A percentile compares a stretch with the other conserved stretches of the same genome.
Evolutionary conservation across 495 filamentous ascomycete species (phyloP).

Genomic region (Viridothelium virens): DNA sequence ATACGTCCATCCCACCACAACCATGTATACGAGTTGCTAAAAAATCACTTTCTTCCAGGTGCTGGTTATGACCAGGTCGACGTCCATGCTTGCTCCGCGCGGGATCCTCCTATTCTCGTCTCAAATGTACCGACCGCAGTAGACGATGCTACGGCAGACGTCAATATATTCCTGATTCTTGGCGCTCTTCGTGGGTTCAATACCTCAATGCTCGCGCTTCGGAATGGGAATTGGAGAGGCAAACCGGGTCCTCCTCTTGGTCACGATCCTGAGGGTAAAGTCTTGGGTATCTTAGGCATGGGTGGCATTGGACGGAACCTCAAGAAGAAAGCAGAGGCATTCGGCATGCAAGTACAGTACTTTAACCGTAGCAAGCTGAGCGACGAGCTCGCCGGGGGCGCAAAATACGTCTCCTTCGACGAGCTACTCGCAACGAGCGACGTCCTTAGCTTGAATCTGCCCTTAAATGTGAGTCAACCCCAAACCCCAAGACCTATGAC

Average conservation of each 20-base stretch:
- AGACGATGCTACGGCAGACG: conserved; percentile 74
- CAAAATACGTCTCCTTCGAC: conserved; percentile 62
- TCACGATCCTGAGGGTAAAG: conserved; percentile 58
- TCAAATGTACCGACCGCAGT: conserved; percentile 76
- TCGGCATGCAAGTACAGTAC: conserved; percentile 58
- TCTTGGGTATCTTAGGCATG: conserved; percentile 52
- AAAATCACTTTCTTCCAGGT: conserved; percentile 33
- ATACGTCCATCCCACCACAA: too few species aligned
- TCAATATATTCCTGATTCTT: conserved; percentile 68
- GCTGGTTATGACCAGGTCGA: conserved; percentile 82
- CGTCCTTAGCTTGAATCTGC: conserved; percentile 69
- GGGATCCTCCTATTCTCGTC: conserved; percentile 53
- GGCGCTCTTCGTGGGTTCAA: conserved; percentile 68
- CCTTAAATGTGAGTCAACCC: conserved; percentile 55
- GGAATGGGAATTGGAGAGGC: conserved; percentile 52
- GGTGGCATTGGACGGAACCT: conserved; percentile 58
- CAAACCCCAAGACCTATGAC: not conserved
- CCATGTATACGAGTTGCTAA: too few species aligned
- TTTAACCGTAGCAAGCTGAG: conserved; percentile 53
- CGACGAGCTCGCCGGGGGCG: conserved; percentile 50
- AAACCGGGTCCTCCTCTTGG: conserved; percentile 43
- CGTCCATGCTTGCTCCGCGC: conserved; percentile 56
- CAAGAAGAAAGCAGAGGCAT: conserved; percentile 55
- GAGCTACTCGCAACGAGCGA: conserved; percentile 58
- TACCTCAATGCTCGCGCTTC: conserved; percentile 52